phyloP scores from a whole-genome alignment of 75 land plant genomes.

The Larix kaempferi region DNA sequence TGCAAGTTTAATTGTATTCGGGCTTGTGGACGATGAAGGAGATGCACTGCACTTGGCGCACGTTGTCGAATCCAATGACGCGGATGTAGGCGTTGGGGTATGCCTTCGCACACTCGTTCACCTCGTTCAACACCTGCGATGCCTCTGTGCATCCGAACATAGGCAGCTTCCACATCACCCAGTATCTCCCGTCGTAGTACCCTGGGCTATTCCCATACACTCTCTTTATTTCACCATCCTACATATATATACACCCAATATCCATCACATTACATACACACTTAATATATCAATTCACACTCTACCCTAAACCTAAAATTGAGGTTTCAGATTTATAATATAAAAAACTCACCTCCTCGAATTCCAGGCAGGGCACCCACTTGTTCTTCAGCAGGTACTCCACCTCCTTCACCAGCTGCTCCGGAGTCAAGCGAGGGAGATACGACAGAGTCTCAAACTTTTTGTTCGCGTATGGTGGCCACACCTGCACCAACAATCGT shows the following conservation, averaged over 20 bases:
- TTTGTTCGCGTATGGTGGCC: constrained; percentile 37
- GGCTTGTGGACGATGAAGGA: constrained; percentile 67
- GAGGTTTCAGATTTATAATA: not conserved
- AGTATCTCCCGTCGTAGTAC: constrained; percentile 83
- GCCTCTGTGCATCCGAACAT: constrained; percentile 89
- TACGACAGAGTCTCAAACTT: constrained; percentile 79
- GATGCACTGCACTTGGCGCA: constrained; percentile 76
- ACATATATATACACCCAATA: not conserved
- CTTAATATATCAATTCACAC: not conserved
- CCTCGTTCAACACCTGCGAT: constrained; percentile 48
- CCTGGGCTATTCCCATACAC: constrained; percentile 42
- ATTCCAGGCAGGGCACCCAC: constrained; percentile 76
- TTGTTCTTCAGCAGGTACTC: constrained; percentile 46
- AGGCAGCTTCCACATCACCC: constrained; percentile 92
- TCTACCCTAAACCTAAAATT: not conserved
- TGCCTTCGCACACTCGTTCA: constrained; percentile 50
- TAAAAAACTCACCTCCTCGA: constrained; percentile 32
- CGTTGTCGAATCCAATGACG: constrained; percentile 73
- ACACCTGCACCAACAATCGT: constrained; percentile 22
- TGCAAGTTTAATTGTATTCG: not conserved
- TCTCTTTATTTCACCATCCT: constrained; percentile 42
- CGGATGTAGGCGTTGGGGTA: constrained; percentile 56
- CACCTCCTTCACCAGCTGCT: constrained; percentile 50
- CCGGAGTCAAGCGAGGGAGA: constrained; percentile 40
- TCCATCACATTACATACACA: not conserved